Base-by-base conservation (phyloP, 78 protist genomes). In the Dictyostelium purpureum region DNA sequence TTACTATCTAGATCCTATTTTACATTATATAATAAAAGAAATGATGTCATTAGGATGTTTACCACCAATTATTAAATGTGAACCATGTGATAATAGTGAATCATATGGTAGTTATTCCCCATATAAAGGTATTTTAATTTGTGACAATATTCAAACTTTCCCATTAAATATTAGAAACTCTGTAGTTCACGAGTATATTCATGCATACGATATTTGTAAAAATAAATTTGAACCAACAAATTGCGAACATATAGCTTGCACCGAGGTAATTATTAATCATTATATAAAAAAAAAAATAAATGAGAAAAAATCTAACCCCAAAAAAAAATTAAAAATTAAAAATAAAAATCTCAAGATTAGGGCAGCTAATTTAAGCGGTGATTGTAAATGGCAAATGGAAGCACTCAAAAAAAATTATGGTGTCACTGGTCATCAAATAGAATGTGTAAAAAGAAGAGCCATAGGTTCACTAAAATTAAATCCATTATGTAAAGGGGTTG, bases 321-420 rank as follows among this genome's bases (percentile, higher is more conserved):
- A n/a, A 24, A n/a, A 56, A 56, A 56, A 56, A 56, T n/a, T 24
- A 56, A n/a, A 56, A 56, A 45, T 35, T 18, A 56, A 19, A 54
- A 75, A 35, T 3, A 75, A 37, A 33, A 11, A n/a, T n/a, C n/a
- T n/a, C n/a, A 69, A 93, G 97, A 89, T 96, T 51, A 95, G 98
- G 37, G 98, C 98, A 7, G 96, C 97, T 2, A 85, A 69, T 45
- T 61, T 96, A 6, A 83, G 94, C 71, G 98, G 98, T 7, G 98
- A 96, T 79, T 96, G 98, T 78, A 18, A n/a, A 52, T 88, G 77
- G 28, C 12, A 40, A 51, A 14, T 59, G 18, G 94, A 89, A 21
- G 1, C 82, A 9, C 19, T 59, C 1, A 47, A 94, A 18, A 89
- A 85, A n/a, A 52, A 82, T 38, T 3, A 52, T 31, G n/a, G 18